phyloP scores from a whole-genome alignment of 768 basidiomycete genomes.

The Mycena epipterygia region DNA sequence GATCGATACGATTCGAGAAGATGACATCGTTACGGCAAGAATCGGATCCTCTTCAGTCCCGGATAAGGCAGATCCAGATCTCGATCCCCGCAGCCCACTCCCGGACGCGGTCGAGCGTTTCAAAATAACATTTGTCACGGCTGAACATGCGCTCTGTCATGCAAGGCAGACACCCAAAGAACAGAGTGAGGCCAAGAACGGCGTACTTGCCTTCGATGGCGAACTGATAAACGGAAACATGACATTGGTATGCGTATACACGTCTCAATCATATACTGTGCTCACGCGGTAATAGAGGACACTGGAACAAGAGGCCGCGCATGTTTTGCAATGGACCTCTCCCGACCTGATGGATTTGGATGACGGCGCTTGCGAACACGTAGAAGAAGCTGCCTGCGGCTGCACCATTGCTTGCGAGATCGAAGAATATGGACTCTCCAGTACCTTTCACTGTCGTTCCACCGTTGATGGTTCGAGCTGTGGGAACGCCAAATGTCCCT shows the following conservation, averaged over 20 bases:
- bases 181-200: slow-evolving; percentile 32
- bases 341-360: slow-evolving; percentile 24
- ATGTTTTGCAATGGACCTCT: slow-evolving; percentile 33
- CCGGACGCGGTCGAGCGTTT: slow-evolving; percentile 22
- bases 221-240: slow-evolving; percentile 38
- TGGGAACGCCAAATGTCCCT: slow-evolving; percentile 38
- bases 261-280: not conserved
- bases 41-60: not conserved
- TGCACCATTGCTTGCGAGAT: slow-evolving; percentile 41
- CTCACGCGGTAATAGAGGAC: slow-evolving; percentile 29
- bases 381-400: slow-evolving; percentile 31
- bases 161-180: slow-evolving; percentile 34
- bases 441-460: slow-evolving; percentile 43
- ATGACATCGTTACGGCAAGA: slow-evolving; percentile 37
- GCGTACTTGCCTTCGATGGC: slow-evolving; percentile 39
- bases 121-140: slow-evolving; percentile 38
- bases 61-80: not conserved
- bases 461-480: slow-evolving; percentile 40
- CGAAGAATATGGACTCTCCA: slow-evolving; percentile 38
- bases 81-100: not conserved
- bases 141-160: slow-evolving; percentile 36
- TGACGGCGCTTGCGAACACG: slow-evolving; percentile 27
- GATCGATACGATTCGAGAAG: slow-evolving; percentile 24
- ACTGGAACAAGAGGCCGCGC: slow-evolving; percentile 37
- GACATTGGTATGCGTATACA: slow-evolving; percentile 33